Conservation (phyloP, 2,329 filamentous ascomycete species). For the Onygenales sp. region DNA sequence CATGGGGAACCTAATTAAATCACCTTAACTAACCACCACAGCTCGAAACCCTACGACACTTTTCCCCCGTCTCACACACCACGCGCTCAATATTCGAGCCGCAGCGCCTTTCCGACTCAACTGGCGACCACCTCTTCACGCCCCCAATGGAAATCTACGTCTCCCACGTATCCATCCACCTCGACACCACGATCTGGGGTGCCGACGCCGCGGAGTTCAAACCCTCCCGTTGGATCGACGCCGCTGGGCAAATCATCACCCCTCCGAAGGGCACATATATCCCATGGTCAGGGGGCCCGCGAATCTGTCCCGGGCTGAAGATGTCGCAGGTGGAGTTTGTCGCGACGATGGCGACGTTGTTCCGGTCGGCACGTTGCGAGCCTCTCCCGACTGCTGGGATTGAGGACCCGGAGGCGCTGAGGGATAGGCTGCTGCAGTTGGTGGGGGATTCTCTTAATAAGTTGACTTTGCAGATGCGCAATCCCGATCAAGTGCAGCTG, state of each 20-base stretch:
- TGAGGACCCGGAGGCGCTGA: conserved; percentile 16
- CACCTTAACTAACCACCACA: conserved; percentile 3
- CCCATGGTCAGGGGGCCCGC: conserved; percentile 41
- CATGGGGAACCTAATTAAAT: background rate
- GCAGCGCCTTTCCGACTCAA: conserved; percentile 21
- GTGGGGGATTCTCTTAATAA: conserved; percentile 18
- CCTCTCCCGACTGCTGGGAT: conserved; percentile 4
- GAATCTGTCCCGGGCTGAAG: conserved; percentile 45
- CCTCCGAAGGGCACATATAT: conserved; percentile 34
- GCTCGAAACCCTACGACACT: conserved; percentile 36
- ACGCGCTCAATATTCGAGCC: conserved; percentile 21
- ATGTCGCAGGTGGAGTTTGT: conserved; percentile 49
- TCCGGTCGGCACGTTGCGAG: conserved; percentile 21
- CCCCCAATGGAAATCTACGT: conserved; percentile 27
- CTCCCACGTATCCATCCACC: conserved; percentile 24
- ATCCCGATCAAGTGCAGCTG: conserved; percentile 13
- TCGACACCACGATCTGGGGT: conserved; percentile 18
- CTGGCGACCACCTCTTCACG: conserved; percentile 21
- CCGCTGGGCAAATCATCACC: conserved; percentile 18
- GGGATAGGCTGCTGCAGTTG: conserved; percentile 13
- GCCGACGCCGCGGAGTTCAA: conserved; percentile 27
- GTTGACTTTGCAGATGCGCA: conserved; percentile 23
- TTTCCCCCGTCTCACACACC: conserved; percentile 30
- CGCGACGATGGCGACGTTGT: conserved; percentile 34
- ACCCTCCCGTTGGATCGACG: conserved; percentile 33